phyloP scores from a whole-genome alignment of 1,284 basidiomycete species.

The Puccinia coronata region DNA sequence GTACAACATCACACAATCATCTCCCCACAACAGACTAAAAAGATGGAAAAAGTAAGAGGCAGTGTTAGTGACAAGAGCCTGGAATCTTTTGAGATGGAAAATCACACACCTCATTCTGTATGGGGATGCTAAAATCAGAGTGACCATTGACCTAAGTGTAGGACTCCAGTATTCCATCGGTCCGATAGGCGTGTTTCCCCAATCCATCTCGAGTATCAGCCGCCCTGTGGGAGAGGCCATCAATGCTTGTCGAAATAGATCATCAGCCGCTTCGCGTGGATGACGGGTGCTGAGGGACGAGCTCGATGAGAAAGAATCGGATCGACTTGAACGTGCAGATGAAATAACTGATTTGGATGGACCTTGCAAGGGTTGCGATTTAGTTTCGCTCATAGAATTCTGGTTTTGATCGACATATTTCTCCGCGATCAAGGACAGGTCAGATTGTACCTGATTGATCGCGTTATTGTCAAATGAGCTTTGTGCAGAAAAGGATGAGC shows the following conservation, averaged over 20 bases:
- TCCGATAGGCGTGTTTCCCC: constrained; percentile 40
- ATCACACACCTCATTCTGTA: constrained; percentile 45
- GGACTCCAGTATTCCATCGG: constrained; percentile 35
- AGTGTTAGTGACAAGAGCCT: neutral
- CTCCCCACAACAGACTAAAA: constrained; percentile 40
- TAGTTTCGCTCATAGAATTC: neutral
- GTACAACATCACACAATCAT: constrained; percentile 46
- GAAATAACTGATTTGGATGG: constrained; percentile 11
- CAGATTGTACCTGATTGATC: neutral
- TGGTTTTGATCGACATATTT: constrained; percentile 18
- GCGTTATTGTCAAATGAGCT: neutral
- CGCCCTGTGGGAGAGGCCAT: constrained; percentile 10
- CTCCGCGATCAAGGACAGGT: constrained; percentile 3
- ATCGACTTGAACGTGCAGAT: neutral
- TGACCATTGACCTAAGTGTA: constrained; percentile 44
- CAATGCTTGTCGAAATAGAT: constrained; percentile 34
- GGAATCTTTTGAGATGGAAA: neutral
- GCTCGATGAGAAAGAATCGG: neutral
- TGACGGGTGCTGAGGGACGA: neutral
- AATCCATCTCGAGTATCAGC: constrained; percentile 24
- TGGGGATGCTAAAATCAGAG: constrained; percentile 32
- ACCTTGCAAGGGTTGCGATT: neutral
- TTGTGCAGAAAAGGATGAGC: neutral
- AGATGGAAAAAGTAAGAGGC: neutral
- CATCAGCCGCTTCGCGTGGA: neutral